These are phyloP conservation scores for Aspergillus pseudoterreus DNA, from an alignment of 2,329 filamentous ascomycete genomes.

Conservation along the genomic window DNA sequence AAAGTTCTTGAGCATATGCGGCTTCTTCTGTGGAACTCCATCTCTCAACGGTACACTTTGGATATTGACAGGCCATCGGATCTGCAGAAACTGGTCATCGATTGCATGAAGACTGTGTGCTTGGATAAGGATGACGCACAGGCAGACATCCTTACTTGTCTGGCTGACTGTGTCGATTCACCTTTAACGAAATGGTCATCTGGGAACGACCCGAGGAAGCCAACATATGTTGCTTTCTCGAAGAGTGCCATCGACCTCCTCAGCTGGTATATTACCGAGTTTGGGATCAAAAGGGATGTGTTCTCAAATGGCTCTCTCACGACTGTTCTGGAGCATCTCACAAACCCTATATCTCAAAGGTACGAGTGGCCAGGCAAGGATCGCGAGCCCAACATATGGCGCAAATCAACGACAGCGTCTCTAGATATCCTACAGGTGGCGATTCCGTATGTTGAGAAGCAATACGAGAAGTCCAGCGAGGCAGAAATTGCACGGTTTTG, in stretches of 20 bases:
- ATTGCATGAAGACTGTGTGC: constrained; percentile 34
- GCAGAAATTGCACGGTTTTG: constrained; percentile 60
- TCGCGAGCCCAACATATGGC: constrained; percentile 72
- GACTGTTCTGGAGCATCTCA: constrained; percentile 63
- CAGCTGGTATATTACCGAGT: constrained; percentile 37
- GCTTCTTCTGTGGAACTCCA: constrained; percentile 69
- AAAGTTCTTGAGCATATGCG: constrained; percentile 70
- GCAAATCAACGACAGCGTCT: constrained; percentile 68
- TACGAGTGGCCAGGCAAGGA: constrained; percentile 73
- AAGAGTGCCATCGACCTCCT: constrained; percentile 74
- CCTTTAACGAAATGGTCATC: constrained; percentile 42
- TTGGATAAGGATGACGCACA: constrained; percentile 36
- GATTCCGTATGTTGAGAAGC: constrained; percentile 57
- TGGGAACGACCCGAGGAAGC: constrained; percentile 47
- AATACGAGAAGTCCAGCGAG: constrained; percentile 25
- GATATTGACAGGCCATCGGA: constrained; percentile 37
- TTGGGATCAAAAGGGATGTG: constrained; percentile 58
- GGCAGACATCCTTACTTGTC: constrained; percentile 35
- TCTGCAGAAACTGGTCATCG: constrained; percentile 32
- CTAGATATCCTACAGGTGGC: constrained; percentile 66
- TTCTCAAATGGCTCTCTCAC: constrained; percentile 66
- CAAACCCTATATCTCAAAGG: constrained; percentile 69
- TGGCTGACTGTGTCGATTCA: constrained; percentile 68
- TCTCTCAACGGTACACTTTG: constrained; percentile 36
- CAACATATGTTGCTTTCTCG: constrained; percentile 85